Conservation (phyloP, 495 filamentous ascomycete species). For the Geopyxis carbonaria region DNA sequence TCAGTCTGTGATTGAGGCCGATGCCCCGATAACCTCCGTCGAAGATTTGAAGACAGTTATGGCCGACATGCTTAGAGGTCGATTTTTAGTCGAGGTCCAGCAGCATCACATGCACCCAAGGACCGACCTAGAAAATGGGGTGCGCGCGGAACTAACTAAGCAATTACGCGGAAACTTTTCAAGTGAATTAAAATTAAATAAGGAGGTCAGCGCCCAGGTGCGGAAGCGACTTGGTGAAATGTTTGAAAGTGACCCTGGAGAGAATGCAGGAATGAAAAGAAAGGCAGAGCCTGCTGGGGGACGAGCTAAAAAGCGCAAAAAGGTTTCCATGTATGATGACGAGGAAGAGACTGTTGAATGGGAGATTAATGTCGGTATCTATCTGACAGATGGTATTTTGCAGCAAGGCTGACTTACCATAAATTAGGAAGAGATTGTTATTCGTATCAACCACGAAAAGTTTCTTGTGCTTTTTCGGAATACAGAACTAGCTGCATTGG, state of each 20-base stretch:
- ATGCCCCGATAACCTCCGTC: constrained; percentile 13
- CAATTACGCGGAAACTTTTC: constrained; percentile 27
- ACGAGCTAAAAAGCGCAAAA: constrained; percentile 20
- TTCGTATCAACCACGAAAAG: constrained; percentile 76
- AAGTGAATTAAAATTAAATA: constrained; percentile 39
- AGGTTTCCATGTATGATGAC: constrained; percentile 19
- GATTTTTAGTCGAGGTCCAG: constrained; percentile 22
- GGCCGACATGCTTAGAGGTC: constrained; percentile 18
- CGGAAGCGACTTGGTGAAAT: constrained; percentile 37
- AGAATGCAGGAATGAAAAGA: constrained; percentile 33
- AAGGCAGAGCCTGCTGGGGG: constrained; percentile 31
- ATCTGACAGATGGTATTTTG: not conserved
- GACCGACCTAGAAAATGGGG: constrained; percentile 30
- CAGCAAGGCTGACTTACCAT: not conserved
- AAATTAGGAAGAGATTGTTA: constrained; percentile 36
- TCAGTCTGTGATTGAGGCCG: constrained; percentile 2
- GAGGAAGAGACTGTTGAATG: constrained; percentile 21
- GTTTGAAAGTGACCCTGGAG: constrained; percentile 24
- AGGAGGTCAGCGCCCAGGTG: constrained; percentile 36
- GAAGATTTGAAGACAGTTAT: constrained; percentile 22
- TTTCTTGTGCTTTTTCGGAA: constrained; percentile 67
- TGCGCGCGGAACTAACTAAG: constrained; percentile 29
- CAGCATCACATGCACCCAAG: constrained; percentile 21
- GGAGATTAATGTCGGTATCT: constrained; percentile 27
- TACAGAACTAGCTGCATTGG: constrained; percentile 47